Evolutionary conservation across 2,329 filamentous ascomycete species (phyloP).

Genomic region (Penicillium concentricum): DNA sequence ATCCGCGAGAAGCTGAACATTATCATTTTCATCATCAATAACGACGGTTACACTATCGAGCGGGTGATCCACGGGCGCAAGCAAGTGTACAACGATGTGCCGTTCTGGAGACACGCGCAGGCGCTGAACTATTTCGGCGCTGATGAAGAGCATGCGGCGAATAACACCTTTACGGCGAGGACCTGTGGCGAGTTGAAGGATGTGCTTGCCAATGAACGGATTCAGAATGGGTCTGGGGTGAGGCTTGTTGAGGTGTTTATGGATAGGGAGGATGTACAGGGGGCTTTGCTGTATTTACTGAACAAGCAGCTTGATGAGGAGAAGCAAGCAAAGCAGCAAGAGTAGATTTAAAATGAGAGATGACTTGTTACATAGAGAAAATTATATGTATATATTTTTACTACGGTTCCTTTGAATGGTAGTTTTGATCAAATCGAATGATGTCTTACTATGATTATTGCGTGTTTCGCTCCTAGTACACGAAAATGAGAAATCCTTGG

Average conservation of each 20-base stretch:
- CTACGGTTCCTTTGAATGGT: neutral
- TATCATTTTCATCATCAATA: conserved; percentile 56
- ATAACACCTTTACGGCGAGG: conserved; percentile 42
- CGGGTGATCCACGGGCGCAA: conserved; percentile 56
- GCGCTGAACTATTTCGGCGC: conserved; percentile 53
- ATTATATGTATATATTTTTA: neutral
- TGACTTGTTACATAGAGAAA: neutral
- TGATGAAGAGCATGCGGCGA: conserved; percentile 33
- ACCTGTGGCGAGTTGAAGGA: conserved; percentile 49
- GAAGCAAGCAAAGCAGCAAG: conserved; percentile 12
- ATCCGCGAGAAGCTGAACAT: conserved; percentile 54
- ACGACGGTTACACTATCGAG: conserved; percentile 61
- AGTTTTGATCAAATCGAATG: conserved; percentile 3
- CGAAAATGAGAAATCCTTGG: conserved; percentile 7
- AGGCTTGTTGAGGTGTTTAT: conserved; percentile 46
- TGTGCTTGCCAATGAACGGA: conserved; percentile 37
- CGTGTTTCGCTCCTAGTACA: conserved; percentile 11
- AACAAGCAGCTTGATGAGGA: conserved; percentile 32
- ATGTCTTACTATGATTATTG: conserved; percentile 20
- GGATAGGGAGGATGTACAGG: conserved; percentile 39
- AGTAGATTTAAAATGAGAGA: neutral
- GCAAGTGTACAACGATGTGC: conserved; percentile 57
- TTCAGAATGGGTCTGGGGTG: conserved; percentile 40
- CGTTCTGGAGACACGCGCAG: conserved; percentile 52
- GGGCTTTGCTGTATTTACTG: conserved; percentile 32